These are phyloP conservation scores for Yueomyces sinensis DNA, from an alignment of 805 yeast species.

Conservation along the genomic window DNA sequence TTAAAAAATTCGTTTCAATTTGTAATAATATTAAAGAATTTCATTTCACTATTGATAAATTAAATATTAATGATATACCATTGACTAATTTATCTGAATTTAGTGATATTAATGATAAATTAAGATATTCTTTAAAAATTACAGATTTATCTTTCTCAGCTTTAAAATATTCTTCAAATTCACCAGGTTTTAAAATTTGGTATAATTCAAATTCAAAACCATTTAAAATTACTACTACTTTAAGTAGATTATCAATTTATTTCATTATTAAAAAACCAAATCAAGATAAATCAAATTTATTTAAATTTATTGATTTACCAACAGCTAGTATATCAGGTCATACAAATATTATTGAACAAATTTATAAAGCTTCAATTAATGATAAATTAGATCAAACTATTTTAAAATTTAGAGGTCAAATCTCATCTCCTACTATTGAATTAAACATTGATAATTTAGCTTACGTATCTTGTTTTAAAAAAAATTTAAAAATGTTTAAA, in stretches of 20 bases:
- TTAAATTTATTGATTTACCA: conserved; percentile 25
- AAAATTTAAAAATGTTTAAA: conserved; percentile 16
- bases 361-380: conserved; percentile 13
- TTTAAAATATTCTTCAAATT: conserved; percentile 19
- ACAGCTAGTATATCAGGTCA: conserved; percentile 26
- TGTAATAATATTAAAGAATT: neutral
- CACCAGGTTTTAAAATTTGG: conserved; percentile 36
- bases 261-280: conserved; percentile 14
- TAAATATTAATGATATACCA: neutral
- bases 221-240: conserved; percentile 24
- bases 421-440: conserved; percentile 35
- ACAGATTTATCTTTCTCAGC: conserved; percentile 13
- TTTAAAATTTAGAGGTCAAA: conserved; percentile 22
- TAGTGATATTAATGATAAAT: neutral
- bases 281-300: neutral
- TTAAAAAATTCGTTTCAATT: neutral
- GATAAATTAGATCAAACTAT: conserved; percentile 20
- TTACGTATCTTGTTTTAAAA: conserved; percentile 22
- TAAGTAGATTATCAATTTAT: conserved; percentile 26
- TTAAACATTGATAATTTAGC: conserved; percentile 29
- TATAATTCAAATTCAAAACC: conserved; percentile 32
- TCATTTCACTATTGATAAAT: neutral
- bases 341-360: conserved; percentile 28
- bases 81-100: neutral
- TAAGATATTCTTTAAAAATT: neutral